These are phyloP conservation scores for Cryptococcus sp. DNA, from an alignment of 1,284 basidiomycete genomes.

Conservation along the genomic window DNA sequence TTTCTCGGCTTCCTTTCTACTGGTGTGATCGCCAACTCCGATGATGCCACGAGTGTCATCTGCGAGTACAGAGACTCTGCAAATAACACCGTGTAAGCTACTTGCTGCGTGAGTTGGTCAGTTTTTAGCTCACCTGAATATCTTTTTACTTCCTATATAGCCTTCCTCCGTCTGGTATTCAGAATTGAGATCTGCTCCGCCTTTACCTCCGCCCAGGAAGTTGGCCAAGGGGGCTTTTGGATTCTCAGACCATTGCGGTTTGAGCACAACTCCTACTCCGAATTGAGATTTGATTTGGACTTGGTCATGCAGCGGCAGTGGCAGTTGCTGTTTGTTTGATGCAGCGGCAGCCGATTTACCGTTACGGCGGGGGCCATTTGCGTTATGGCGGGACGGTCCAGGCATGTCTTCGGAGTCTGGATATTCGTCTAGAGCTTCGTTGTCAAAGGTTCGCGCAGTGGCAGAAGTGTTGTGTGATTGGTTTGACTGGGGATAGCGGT, in stretches of 20 bases:
- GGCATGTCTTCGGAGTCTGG: constrained; percentile 12
- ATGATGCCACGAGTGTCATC: constrained; percentile 39
- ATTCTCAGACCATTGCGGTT: constrained; percentile 49
- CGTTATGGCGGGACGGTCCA: constrained; percentile 10
- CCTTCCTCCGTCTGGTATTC: constrained; percentile 38
- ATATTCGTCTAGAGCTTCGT: background rate
- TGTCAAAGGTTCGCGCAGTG: too few relatives aligned
- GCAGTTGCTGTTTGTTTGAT: constrained; percentile 12
- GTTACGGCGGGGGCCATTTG: constrained; percentile 4
- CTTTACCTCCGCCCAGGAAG: constrained; percentile 37
- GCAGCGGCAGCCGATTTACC: background rate
- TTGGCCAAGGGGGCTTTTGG: constrained; percentile 53
- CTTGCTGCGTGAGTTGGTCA: constrained; percentile 1
- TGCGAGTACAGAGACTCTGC: constrained; percentile 41
- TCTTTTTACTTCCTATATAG: constrained; percentile 31
- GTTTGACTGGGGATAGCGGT: background rate
- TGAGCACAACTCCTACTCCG: constrained; percentile 29
- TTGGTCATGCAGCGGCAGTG: constrained; percentile 31
- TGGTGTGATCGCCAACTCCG: constrained; percentile 65
- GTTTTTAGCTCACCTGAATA: constrained; percentile 35
- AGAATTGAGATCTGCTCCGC: constrained; percentile 35
- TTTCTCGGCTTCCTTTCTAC: constrained; percentile 71
- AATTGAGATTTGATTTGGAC: constrained; percentile 33
- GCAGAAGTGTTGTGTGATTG: constrained; percentile 1
- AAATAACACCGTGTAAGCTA: background rate